Evolutionary conservation across 768 basidiomycete species (phyloP), one percentile per base, ranked within the genome.

Genomic region (Russula vinacea): DNA sequence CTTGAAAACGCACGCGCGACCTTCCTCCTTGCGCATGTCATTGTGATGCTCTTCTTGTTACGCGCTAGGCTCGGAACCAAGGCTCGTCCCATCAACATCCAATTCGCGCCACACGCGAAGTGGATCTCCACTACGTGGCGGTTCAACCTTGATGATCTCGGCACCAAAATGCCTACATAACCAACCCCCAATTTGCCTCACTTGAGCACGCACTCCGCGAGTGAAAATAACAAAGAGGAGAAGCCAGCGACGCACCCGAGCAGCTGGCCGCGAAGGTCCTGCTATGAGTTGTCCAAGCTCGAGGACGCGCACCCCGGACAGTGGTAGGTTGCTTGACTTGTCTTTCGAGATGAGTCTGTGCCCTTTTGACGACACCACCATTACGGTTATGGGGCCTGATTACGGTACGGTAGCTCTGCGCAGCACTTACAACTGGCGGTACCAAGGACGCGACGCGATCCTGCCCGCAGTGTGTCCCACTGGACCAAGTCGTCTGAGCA

Each of bases 21-120:
- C 86, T 68, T 85, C 79, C 19, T 77, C 76, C 64, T 80, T 84
- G 32, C 83, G 76, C 67, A 89, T 70, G 68, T 89, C 85, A 60
- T 85, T 10, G 83, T 83, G 22, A 88, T 81, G 62, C 86, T 88
- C 74, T 86, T 89, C 78, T 89, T 90, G 73, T 89, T 88, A 56
- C 88, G 76, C 10, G 76, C 87, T 29, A 89, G 80, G 67, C 87
- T 87, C 87, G 76, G 73, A 87, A 89, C 88, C 88, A 89, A 0
- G 86, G 67, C 87, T 87, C 0, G 83, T 83, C 1, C 87, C 86
- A 66, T 89, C 87, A 0, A 82, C 77, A 65, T 90, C 88, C 26
- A 87, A 78, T 67, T 89, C 88, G 56, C 88, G 76, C 86, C 86
- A 88, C 2, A 86, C 83, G 5, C 88, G 83, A 29, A 89, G 74